These are phyloP conservation scores for Ustilago vetiveriae DNA, from an alignment of 1,284 basidiomycete species.

Conservation along the genomic window DNA sequence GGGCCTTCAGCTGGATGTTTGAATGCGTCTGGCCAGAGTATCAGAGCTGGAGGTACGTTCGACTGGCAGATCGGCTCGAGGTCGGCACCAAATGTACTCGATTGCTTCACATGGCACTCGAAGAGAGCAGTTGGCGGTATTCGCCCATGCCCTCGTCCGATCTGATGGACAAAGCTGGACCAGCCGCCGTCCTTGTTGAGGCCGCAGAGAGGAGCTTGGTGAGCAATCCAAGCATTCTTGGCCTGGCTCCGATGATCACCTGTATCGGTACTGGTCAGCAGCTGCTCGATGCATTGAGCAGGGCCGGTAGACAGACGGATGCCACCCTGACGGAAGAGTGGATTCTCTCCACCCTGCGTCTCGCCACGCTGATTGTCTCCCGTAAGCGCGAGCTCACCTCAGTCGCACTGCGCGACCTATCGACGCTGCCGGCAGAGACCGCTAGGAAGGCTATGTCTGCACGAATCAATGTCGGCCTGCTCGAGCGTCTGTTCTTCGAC, in stretches of 20 bases:
- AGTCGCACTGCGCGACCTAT: constrained; percentile 38
- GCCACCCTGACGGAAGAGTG: constrained; percentile 76
- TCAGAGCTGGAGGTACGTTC: constrained; percentile 80
- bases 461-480: constrained; percentile 36
- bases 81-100: constrained; percentile 76
- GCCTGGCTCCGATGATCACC: constrained; percentile 78
- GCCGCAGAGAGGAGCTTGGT: constrained; percentile 76
- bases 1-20: constrained; percentile 79
- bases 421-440: constrained; percentile 39
- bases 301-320: constrained; percentile 76
- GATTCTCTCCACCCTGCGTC: constrained; percentile 75
- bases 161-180: constrained; percentile 62
- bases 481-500: constrained; percentile 54
- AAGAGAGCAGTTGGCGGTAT: constrained; percentile 68
- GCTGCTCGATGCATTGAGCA: constrained; percentile 73
- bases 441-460: constrained; percentile 34
- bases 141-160: constrained; percentile 10
- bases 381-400: constrained; percentile 36
- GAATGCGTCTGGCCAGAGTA: constrained; percentile 86
- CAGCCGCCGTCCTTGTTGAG: constrained; percentile 59
- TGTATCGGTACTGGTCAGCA: constrained; percentile 75
- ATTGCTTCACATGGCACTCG: constrained; percentile 76
- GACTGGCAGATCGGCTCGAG: constrained; percentile 80
- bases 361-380: constrained; percentile 68
- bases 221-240: constrained; percentile 76